Evolutionary conservation across 129 eudicot genomes (phyloP).

Genomic region (Flaveria robusta): DNA sequence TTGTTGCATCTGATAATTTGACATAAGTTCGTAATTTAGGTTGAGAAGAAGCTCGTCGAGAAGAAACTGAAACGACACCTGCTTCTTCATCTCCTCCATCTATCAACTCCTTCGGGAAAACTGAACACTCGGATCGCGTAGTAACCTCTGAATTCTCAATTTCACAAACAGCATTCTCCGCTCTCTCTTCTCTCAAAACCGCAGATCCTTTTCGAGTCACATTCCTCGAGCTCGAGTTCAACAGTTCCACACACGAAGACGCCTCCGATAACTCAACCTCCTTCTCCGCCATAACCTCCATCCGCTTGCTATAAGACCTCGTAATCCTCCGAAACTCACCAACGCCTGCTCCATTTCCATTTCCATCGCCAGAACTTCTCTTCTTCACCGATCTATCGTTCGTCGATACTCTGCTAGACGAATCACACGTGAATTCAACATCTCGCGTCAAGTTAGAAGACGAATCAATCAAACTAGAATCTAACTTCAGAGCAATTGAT

Average conservation of each 20-base stretch:
- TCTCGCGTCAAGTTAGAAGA: conserved; percentile 37
- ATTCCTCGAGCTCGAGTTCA: conserved; percentile 50
- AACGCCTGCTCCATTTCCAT: conserved; percentile 21
- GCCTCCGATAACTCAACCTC: conserved; percentile 54
- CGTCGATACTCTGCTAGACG: conserved; percentile 57
- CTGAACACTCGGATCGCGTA: conserved; percentile 44
- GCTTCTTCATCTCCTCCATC: conserved; percentile 28
- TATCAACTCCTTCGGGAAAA: conserved; percentile 27
- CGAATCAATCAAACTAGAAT: conserved; percentile 7
- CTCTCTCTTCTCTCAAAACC: conserved; percentile 26
- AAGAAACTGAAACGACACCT: conserved; percentile 45
- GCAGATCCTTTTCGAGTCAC: conserved; percentile 26
- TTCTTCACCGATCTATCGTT: conserved; percentile 42
- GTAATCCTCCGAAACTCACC: conserved; percentile 56
- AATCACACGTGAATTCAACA: conserved; percentile 48
- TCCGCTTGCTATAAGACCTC: conserved; percentile 45
- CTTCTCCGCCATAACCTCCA: conserved; percentile 24
- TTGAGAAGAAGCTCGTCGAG: conserved; percentile 30
- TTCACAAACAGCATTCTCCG: conserved; percentile 4
- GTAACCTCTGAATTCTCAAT: conserved; percentile 37
- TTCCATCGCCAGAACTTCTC: conserved; percentile 35
- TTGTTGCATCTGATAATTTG: conserved; percentile 20
- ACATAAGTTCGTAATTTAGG: conserved; percentile 12
- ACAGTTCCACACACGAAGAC: conserved; percentile 65
- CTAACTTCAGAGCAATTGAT: conserved; percentile 5